Evolutionary conservation across 2,329 filamentous ascomycete species (phyloP), one percentile per base, ranked within the genome.

Genomic region (Hortaea sp.): DNA sequence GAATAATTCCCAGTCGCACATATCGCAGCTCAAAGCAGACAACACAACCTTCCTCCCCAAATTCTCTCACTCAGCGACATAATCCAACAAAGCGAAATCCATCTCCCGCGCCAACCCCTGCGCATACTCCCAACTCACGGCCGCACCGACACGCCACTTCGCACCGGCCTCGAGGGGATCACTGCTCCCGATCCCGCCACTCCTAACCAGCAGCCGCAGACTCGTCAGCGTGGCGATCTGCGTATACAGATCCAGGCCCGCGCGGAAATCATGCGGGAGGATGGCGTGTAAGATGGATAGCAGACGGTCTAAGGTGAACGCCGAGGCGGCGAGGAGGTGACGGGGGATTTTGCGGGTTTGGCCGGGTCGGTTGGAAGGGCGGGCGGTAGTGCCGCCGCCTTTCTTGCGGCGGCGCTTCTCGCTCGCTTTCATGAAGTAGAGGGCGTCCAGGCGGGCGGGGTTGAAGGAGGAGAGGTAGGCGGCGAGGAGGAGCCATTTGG

Each of bases 391-490:
- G 66, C 43, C 74, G 69, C 51, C 71, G 67, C 41, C 70, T 63
- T 56, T 73, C 71, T 63, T 79, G 65, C 65, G 64, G 45, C 69
- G 68, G 41, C 69, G 67, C 49, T 68, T 69, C 43, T 73, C 71
- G 47, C 81, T 75, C 58, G 78, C 75, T 9, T 85, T 87, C 55
- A 84, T 87, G 70, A 92, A 92, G 59, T 87, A 79, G 1, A 79
- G 73, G 4, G 79, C 69, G 63, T 92, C 86, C 59, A 85, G 79
- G n/a, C 79, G 76, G 1, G 83, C 69, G 10, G 83, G 78, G 62
- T 89, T 92, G 72, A 87, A 86, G 1, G 84, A 88, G 43, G 86
- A 84, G 3, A 92, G 77, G 66, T 92, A 92, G 3, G 85, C 82
- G 32, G 85, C 79, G 28, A 88, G 73, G 7, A 92, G 76, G 29